Percentiles rank a stretch among this genome's conserved stretches.
phyloP scores from a whole-genome alignment of 768 basidiomycete genomes.

The Pleurotus salmoneostramineus region DNA sequence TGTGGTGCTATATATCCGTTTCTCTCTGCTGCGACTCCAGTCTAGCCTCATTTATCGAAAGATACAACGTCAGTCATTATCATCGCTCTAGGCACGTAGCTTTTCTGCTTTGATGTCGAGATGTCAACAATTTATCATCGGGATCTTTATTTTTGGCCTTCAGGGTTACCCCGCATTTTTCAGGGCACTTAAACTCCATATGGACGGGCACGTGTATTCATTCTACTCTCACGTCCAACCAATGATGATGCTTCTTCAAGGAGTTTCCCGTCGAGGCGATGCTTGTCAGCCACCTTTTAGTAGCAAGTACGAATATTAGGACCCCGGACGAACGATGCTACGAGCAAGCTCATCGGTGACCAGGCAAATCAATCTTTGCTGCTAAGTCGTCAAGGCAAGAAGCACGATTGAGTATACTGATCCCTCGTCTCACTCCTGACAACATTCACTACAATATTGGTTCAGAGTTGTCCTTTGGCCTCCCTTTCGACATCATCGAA shows the following conservation, averaged over 20 bases:
- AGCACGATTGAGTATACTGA: too few species aligned
- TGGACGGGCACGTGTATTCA: background rate
- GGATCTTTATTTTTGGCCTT: background rate
- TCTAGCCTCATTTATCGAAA: background rate
- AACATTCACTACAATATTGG: too few species aligned
- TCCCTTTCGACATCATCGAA: too few species aligned
- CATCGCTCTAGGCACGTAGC: background rate
- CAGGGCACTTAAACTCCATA: background rate
- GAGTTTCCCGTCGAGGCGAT: background rate
- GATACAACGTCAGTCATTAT: background rate
- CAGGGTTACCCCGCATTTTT: background rate
- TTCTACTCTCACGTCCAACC: background rate
- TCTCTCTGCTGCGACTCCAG: background rate
- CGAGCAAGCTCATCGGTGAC: too few species aligned
- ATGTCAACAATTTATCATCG: background rate
- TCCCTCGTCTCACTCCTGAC: too few species aligned
- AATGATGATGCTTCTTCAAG: background rate
- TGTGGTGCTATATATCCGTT: too few species aligned
- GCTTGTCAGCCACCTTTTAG: background rate
- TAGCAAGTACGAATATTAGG: background rate
- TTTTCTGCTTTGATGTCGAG: background rate
- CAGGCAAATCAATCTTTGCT: too few species aligned
- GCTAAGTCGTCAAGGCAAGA: too few species aligned
- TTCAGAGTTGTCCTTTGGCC: too few species aligned
- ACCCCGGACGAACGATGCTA: background rate